A percentile compares a stretch with the other conserved stretches of the same genome.
Conservation (phyloP, 768 basidiomycete species). For the Rhodosporidiobolus odoratus region DNA sequence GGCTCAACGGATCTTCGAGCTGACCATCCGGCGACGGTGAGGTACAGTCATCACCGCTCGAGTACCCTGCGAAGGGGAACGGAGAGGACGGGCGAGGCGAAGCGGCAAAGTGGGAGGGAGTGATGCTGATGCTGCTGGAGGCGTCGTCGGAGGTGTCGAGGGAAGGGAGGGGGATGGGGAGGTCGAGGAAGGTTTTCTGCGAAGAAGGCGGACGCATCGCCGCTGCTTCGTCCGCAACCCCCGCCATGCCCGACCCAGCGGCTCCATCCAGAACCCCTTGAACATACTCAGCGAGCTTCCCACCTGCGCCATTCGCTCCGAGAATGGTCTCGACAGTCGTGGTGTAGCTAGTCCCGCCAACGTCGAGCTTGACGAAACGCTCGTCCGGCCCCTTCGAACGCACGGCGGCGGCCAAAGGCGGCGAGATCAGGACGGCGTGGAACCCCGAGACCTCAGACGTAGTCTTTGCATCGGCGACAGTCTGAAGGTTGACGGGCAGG, state of each 20-base stretch:
- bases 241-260: background rate
- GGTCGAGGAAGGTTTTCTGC: background rate
- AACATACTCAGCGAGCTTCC: constrained; percentile 15
- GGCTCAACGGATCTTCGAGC: constrained; percentile 2
- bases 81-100: constrained; percentile 11
- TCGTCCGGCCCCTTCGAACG: background rate
- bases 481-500: background rate
- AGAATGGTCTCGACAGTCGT: constrained; percentile 17
- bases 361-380: constrained; percentile 17
- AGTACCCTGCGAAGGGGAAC: constrained; percentile 20
- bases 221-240: background rate
- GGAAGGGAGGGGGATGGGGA: background rate
- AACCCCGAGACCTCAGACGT: background rate
- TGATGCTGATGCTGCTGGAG: background rate
- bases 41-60: background rate
- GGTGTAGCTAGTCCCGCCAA: constrained; percentile 21
- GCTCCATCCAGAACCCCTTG: background rate
- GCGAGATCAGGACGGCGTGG: background rate
- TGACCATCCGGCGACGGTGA: background rate
- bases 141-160: background rate
- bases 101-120: background rate
- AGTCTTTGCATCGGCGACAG: background rate
- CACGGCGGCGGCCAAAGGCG: background rate
- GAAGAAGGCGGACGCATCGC: background rate
- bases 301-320: background rate